Conservation (phyloP, 345 rosid genomes). For the Aquilaria malaccensis region DNA sequence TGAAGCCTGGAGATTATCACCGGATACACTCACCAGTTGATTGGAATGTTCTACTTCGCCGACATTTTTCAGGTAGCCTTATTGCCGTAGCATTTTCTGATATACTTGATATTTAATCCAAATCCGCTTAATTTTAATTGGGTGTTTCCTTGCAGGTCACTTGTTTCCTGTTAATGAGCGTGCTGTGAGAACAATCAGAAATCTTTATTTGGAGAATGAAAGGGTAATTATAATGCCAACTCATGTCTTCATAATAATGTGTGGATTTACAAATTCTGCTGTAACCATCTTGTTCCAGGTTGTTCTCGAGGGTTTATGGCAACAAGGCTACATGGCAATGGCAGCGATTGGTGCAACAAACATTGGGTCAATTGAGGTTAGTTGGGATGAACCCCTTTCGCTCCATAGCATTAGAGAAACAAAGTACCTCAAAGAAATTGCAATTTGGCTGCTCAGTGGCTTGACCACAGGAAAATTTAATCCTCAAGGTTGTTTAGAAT, state of each 20-base stretch:
- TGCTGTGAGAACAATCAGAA: constrained; percentile 79
- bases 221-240: constrained; percentile 47
- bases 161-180: constrained; percentile 82
- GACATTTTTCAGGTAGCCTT: constrained; percentile 82
- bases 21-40: constrained; percentile 87
- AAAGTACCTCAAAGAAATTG: neutral
- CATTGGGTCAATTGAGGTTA: constrained; percentile 93
- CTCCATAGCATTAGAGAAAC: neutral
- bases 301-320: constrained; percentile 90
- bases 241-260: neutral
- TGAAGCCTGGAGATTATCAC: constrained; percentile 91
- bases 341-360: constrained; percentile 95
- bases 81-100: neutral
- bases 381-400: constrained; percentile 3
- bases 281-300: constrained; percentile 38
- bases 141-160: constrained; percentile 36
- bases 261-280: neutral
- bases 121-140: constrained; percentile 5
- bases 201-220: constrained; percentile 92
- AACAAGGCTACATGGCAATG: constrained; percentile 83
- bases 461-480: neutral
- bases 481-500: too few species aligned
- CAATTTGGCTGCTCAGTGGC: neutral
- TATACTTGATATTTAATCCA: neutral
- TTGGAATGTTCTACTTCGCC: constrained; percentile 79